Conservation (phyloP, 768 basidiomycete genomes). For the Peribolospora baueri region DNA sequence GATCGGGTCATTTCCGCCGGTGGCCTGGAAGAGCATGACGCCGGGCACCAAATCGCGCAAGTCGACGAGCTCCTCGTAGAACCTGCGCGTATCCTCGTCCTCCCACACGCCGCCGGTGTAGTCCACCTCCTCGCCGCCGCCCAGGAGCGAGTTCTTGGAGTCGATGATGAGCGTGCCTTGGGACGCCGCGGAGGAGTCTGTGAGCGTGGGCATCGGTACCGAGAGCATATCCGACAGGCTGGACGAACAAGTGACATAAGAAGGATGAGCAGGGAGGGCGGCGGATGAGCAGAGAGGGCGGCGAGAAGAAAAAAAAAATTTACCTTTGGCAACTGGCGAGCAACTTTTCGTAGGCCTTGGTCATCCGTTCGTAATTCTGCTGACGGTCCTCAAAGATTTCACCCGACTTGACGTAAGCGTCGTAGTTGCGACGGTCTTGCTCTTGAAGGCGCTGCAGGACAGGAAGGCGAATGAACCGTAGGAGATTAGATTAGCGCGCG, state of each 20-base stretch:
- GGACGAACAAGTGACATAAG: not conserved
- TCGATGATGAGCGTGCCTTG: conserved; percentile 20
- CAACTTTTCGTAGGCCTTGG: conserved; percentile 77
- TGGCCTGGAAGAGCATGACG: conserved; percentile 30
- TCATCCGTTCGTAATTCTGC: conserved; percentile 97
- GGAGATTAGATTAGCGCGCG: not conserved
- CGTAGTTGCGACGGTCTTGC: conserved; percentile 86
- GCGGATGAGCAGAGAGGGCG: not conserved
- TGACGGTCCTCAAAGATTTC: conserved; percentile 98
- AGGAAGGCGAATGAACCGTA: not conserved
- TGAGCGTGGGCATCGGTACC: conserved; percentile 55
- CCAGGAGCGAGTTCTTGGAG: conserved; percentile 17
- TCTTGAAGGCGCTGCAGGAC: conserved; percentile 61
- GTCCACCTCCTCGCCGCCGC: conserved; percentile 36
- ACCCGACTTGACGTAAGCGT: conserved; percentile 95
- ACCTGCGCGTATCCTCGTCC: conserved; percentile 83
- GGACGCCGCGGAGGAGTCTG: conserved; percentile 35
- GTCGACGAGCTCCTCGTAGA: conserved; percentile 82
- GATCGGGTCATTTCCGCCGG: conserved; percentile 30
- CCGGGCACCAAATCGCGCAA: conserved; percentile 75
- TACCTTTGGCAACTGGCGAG: conserved; percentile 70
- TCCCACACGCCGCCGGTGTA: conserved; percentile 71
- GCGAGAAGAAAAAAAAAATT: conserved; percentile 17
- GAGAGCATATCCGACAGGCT: conserved; percentile 82
- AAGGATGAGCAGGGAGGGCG: conserved; percentile 5